Base-by-base conservation (phyloP, 129 eudicot genomes). In the Escallonia rubra region DNA sequence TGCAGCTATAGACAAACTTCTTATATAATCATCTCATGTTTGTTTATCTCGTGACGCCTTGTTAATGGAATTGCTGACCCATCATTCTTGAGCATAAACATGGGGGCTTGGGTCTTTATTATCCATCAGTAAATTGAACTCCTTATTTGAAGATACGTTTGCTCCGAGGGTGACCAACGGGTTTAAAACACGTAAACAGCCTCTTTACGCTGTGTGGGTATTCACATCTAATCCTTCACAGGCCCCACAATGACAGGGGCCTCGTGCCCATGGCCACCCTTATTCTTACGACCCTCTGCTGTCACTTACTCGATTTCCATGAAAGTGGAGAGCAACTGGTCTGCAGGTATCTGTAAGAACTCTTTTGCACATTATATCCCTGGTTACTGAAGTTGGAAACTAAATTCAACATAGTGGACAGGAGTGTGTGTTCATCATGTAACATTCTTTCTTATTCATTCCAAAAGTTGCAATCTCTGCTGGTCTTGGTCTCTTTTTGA, bases 1-100 rank as follows among this genome's bases (percentile, higher is more conserved):
- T 86, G 64, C 34, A 38, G 40, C 8, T 23, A 44, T 8, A 61
- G 69, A 23, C 58, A 55, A 54, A 45, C 41, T 65, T 65, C 43
- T 57, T 10, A 10, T 41, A 54, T 56, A 62, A 43, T 65, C 0
- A 65, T 66, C 46, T 64, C 46, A 6, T 54, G 2, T 62, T n/a
- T 61, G 2, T 53, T 34, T 16, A 7, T 42, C 23, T 2, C 14
- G n/a, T 54, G 3, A 63, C 14, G 9, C 44, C 12, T 62, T 43
- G 51, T 62, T 62, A 11, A 42, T 4, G 48, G 15, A 5, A 61
- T 23, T 16, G 49, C 39, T 44, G 34, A 14, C 8, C 12, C 7
- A n/a, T 62, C 43, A 3, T 34, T 38, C 12, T 7, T 43, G 4
- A 59, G 43, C 16, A 34, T 59, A 38, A 7, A 43, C 43, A 34